Evolutionary conservation across 345 rosid species (phyloP), one percentile per base, ranked within the genome.

Genomic region (Rubroshorea leprosula): DNA sequence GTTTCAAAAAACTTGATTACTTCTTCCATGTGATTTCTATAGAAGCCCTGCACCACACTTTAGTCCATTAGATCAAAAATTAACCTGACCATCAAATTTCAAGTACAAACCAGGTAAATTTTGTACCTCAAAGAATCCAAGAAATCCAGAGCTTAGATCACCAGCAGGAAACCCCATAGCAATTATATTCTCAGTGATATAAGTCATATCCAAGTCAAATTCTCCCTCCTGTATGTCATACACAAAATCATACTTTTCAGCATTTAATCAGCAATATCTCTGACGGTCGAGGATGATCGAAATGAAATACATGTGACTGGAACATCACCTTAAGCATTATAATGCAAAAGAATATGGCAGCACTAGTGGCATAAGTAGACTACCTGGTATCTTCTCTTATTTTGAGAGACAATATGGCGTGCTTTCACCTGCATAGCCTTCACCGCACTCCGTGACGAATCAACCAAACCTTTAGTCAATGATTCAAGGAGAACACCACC

Each of bases 131-230:
- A 92, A 66, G 71, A 76, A 92, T 52, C 95, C 90, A 45, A 92
- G 83, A 69, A 89, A 68, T 7, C 98, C 96, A 45, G 98, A 92
- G 72, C 98, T 92, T 64, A 83, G 65, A 60, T 92, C 90, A 68
- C 96, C 98, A 59, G 96, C 95, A 43, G 98, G 98, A 62, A 88
- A 91, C 29, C 98, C 98, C 96, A 91, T 91, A 23, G 98, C 98
- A 57, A 92, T 86, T 78, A 89, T 65, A 57, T 89, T 89, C 78
- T 89, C 96, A 1, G 90, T 83, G 59, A 89, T 85, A 53, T 89
- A 89, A 55, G 94, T 75, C 94, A 83, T 72, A 60, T 83, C 89
- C 73, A 83, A 68, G 66, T 75, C 80, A 15, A 68, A 92, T 43
- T 72, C 98, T 60, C 95, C 98, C 66, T 86, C 98, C 98, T 92